phyloP scores from a whole-genome alignment of 148 eudicot genomes.

The Arctostaphylos glauca region DNA sequence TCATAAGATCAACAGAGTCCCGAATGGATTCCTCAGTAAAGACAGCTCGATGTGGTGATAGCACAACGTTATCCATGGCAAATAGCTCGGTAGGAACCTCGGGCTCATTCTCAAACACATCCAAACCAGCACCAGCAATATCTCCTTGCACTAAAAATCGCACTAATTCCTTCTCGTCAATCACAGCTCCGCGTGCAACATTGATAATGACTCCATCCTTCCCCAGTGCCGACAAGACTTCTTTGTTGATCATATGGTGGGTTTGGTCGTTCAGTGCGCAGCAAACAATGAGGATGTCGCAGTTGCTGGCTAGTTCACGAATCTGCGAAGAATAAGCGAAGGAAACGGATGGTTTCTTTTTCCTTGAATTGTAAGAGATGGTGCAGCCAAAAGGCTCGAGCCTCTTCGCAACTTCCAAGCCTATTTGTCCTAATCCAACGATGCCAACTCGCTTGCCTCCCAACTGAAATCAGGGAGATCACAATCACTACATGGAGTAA shows the following conservation, averaged over 20 bases:
- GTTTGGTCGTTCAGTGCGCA: constrained; percentile 71
- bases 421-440: constrained; percentile 77
- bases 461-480: constrained; percentile 31
- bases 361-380: constrained; percentile 55
- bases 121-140: constrained; percentile 78
- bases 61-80: constrained; percentile 59
- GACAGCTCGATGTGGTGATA: constrained; percentile 59
- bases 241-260: constrained; percentile 50
- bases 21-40: constrained; percentile 47
- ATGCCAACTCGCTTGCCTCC: constrained; percentile 65
- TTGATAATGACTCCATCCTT: constrained; percentile 58
- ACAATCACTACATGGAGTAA: neutral
- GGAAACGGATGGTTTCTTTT: constrained; percentile 35
- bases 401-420: constrained; percentile 61
- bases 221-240: constrained; percentile 58
- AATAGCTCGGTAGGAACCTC: constrained; percentile 50
- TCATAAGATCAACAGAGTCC: constrained; percentile 34
- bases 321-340: constrained; percentile 39
- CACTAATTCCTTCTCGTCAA: constrained; percentile 63
- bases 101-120: constrained; percentile 78
- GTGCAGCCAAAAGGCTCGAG: constrained; percentile 61
- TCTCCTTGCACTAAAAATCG: constrained; percentile 42
- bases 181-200: constrained; percentile 61
- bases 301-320: constrained; percentile 39
- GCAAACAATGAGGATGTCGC: constrained; percentile 47